Evolutionary conservation across 148 eudicot species (phyloP), one percentile per base, ranked within the genome.

Genomic region (Camellia sinensis): DNA sequence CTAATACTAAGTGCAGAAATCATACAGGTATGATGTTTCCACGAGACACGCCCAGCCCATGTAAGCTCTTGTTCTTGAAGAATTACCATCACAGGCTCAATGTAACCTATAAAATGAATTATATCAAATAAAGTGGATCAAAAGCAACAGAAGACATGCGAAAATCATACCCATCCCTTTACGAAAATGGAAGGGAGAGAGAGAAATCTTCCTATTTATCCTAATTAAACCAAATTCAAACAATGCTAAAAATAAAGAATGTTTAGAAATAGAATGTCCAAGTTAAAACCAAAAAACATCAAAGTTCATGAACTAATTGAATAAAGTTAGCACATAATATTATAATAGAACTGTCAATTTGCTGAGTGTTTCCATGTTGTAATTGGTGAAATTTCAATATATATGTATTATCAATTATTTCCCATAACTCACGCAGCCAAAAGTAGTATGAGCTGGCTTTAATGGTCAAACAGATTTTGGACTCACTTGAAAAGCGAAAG

Each of bases 11-110:
- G 88, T 64, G 99, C 99, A 71, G 99, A 95, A 87, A 95, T 81
- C 88, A 86, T 86, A 84, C 99, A 93, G 61, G 97, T 95, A 84
- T 95, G 97, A 82, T 92, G 97, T 87, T 93, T 95, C 97, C 90
- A 95, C 6, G 97, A 87, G 82, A 90, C 84, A 63, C 97, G 90
- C 57, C 99, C 99, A 37, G 99, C 93, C 99, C 99, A 95, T 18
- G 99, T 95, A 74, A 88, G 95, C 90, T 93, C 99, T 71, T 82
- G 83, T 80, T 95, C 99, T 85, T 95, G 97, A 83, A 95, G 97
- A 74, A 95, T 86, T 68, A 93, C 98, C 90, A 95, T 62, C 73
- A 95, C 99, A 63, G 99, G 99, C 78, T 95, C 99, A 88, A 92
- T 93, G 78, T 95, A 95, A 74, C 99, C 97, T 95, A 76, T 50